Percentiles rank a stretch among this genome's conserved stretches.
Evolutionary conservation across 1,284 basidiomycete genomes (phyloP).

Genomic region (Thecaphora thlaspeos): DNA sequence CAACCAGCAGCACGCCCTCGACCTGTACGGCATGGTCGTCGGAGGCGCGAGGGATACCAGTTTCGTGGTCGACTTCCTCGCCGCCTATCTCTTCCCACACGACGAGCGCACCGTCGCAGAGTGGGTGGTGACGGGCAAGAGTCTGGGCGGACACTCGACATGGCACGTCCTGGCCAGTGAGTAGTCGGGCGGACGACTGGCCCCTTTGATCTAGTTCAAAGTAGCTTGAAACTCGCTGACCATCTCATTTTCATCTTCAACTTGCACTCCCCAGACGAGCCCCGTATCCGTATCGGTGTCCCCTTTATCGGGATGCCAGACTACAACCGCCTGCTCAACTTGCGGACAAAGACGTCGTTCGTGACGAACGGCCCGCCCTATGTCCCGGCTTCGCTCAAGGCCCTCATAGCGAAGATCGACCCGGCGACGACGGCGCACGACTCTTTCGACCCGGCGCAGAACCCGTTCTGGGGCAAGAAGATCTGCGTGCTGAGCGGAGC

Average conservation of each 20-base stretch:
- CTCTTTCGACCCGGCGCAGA: constrained; percentile 18
- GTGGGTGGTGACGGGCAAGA: constrained; percentile 71
- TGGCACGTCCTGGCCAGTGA: constrained; percentile 66
- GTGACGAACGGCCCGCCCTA: constrained; percentile 46
- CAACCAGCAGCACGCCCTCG: constrained; percentile 48
- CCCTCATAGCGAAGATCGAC: constrained; percentile 42
- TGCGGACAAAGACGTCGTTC: constrained; percentile 41
- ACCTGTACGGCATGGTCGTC: constrained; percentile 57
- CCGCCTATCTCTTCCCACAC: constrained; percentile 72
- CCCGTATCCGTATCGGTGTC: constrained; percentile 70
- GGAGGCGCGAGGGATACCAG: constrained; percentile 76
- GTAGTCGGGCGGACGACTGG: neutral
- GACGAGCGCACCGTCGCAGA: constrained; percentile 68
- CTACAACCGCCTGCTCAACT: constrained; percentile 59
- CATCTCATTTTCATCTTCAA: neutral
- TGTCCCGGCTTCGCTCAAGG: constrained; percentile 43
- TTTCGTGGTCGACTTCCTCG: constrained; percentile 77
- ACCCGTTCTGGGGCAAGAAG: constrained; percentile 53
- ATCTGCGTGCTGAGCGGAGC: constrained; percentile 49
- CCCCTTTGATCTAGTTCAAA: neutral
- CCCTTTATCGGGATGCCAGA: constrained; percentile 76
- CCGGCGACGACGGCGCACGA: constrained; percentile 39
- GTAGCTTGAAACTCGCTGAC: too few species aligned
- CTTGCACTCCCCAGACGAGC: constrained; percentile 60
- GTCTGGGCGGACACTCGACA: constrained; percentile 74